Base-by-base conservation (phyloP, 352 stramenopile species). In the Phytophthora hibernalis region DNA sequence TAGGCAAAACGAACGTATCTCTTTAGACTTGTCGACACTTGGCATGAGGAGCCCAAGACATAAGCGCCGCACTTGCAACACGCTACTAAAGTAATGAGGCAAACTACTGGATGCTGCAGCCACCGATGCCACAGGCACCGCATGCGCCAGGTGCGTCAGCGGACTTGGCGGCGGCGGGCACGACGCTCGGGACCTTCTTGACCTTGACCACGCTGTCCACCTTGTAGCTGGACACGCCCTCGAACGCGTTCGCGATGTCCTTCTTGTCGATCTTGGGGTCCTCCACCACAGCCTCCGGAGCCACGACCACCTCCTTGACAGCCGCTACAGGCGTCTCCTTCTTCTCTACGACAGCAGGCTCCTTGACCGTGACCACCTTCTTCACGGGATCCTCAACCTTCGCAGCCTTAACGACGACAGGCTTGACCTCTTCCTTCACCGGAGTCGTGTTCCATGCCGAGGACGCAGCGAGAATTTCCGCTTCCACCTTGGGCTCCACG, bases 201-300 rank as follows among this genome's bases (percentile, higher is more conserved):
- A 58, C 15, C 35, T 66, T 68, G 45, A 45, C 38, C 42, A 79
- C 61, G 50, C 74, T 82, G 51, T 75, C 64, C n/a, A 58, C 60
- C 62, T 75, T 71, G 67, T 82, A 79, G 60, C 66, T 75, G 42
- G 62, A 54, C 28, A 80, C 61, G 16, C 73, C 73, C 15, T 79
- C 68, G 30, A 79, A 76, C 4, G 68, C 67, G 45, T 79, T 70
- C 24, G 62, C 67, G 20, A 74, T 72, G 3, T 54, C 60, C 44
- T 72, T 68, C 37, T 67, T 79, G 16, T 71, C 60, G 11, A 72
- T 51, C 54, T 68, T 70, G 16, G 54, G 33, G 22, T 63, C 56
- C 52, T 69, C 49, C 16, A 66, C 57, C 6, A 54, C 67, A 7
- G 43, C 35, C 54, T 74, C 50, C 9, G 53, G 59, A 12, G 51